Conservation (phyloP, 768 basidiomycete genomes). For the Amanita rubescens region DNA sequence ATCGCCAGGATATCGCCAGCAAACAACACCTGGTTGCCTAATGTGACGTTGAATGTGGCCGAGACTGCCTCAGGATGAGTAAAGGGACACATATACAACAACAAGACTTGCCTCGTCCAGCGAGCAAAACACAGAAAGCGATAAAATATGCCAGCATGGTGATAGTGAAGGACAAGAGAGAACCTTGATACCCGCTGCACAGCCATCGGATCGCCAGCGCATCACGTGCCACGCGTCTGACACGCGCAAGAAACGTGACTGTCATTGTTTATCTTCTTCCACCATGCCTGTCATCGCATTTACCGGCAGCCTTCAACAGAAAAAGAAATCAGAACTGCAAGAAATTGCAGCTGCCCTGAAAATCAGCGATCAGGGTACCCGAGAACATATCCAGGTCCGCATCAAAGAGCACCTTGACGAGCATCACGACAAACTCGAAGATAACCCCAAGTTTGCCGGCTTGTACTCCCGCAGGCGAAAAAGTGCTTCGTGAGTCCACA, state of each 20-base stretch:
- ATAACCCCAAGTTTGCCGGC: conserved; percentile 50
- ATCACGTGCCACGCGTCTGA: conserved; percentile 28
- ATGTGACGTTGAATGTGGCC: conserved; percentile 39
- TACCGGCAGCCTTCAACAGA: conserved; percentile 48
- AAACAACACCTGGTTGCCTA: conserved; percentile 31
- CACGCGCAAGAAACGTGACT: conserved; percentile 18
- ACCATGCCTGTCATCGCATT: conserved; percentile 38
- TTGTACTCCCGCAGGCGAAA: conserved; percentile 40
- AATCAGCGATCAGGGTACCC: conserved; percentile 50
- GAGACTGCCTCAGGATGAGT: conserved; percentile 21
- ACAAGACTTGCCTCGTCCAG: conserved; percentile 47
- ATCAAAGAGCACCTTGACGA: conserved; percentile 57
- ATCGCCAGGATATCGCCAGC: conserved; percentile 40
- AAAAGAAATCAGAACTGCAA: conserved; percentile 64
- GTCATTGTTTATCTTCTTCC: conserved; percentile 23
- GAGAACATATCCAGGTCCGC: conserved; percentile 52
- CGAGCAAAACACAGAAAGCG: conserved; percentile 36
- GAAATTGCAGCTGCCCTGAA: conserved; percentile 49
- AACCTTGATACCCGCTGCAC: background rate
- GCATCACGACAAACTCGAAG: conserved; percentile 46
- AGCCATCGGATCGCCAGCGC: background rate
- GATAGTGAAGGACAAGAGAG: conserved; percentile 9
- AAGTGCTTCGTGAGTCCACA: conserved; percentile 19
- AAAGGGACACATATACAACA: background rate
- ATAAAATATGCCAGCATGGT: conserved; percentile 23